These are phyloP conservation scores for Fusarium sp. DNA, from an alignment of 2,329 filamentous ascomycete species.

Conservation along the genomic window DNA sequence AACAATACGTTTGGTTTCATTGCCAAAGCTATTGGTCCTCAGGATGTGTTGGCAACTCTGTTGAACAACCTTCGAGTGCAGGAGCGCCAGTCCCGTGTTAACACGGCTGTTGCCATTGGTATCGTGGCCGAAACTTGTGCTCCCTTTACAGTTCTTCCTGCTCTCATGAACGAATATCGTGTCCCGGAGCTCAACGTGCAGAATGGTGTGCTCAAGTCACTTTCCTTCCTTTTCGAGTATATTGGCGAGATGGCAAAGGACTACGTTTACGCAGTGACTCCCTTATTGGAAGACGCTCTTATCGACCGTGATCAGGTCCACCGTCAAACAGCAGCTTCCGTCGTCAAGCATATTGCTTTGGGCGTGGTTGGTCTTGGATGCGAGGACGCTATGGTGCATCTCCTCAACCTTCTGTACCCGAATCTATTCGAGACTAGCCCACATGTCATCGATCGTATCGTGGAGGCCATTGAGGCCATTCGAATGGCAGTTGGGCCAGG, in stretches of 20 bases:
- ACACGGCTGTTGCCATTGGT: constrained; percentile 97
- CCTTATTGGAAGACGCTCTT: constrained; percentile 93
- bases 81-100: constrained; percentile 97
- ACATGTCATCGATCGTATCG: constrained; percentile 97
- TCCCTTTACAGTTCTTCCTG: constrained; percentile 97
- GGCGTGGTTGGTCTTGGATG: constrained; percentile 98
- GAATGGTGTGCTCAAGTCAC: constrained; percentile 95
- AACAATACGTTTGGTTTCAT: constrained; percentile 99
- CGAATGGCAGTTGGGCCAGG: constrained; percentile 93
- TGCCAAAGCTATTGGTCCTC: constrained; percentile 97
- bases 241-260: constrained; percentile 99
- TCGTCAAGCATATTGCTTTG: constrained; percentile 97
- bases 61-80: constrained; percentile 97
- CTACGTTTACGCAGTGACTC: constrained; percentile 98
- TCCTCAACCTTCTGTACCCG: constrained; percentile 94
- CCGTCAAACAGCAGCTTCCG: constrained; percentile 92
- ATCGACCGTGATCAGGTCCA: constrained; percentile 99
- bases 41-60: constrained; percentile 94
- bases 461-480: constrained; percentile 96
- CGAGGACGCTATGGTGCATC: constrained; percentile 97
- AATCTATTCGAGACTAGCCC: constrained; percentile 98
- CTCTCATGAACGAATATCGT: constrained; percentile 98
- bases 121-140: constrained; percentile 99
- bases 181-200: constrained; percentile 98
- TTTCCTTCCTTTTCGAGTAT: constrained; percentile 98